Percentiles rank a stretch among this genome's conserved stretches.
Evolutionary conservation across 2,329 filamentous ascomycete genomes (phyloP).

Genomic region (Diaporthe australafricana): DNA sequence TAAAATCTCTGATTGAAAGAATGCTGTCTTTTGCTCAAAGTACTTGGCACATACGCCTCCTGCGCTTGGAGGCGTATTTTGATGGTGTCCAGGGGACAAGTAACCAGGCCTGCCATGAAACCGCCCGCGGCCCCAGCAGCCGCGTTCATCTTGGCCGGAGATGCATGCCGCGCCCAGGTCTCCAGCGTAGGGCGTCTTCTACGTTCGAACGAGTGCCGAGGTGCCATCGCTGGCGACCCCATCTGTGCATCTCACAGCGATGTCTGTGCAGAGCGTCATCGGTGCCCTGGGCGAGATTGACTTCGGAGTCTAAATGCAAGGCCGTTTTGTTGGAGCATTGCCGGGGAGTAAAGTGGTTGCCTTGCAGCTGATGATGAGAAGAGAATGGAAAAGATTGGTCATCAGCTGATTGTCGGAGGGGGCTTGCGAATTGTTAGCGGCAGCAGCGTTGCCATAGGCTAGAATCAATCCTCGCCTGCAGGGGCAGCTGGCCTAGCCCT

Average conservation of each 20-base stretch:
- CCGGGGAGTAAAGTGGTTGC: neutral
- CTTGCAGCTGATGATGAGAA: neutral
- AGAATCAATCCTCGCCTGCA: neutral
- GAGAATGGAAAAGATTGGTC: neutral
- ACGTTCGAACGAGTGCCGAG: neutral
- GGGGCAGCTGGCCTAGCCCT: neutral
- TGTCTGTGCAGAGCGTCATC: neutral
- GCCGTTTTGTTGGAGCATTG: neutral
- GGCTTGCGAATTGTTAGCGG: neutral
- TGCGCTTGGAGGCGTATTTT: constrained; percentile 98
- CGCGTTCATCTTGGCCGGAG: constrained; percentile 79
- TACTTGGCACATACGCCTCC: constrained; percentile 72
- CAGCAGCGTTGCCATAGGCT: neutral
- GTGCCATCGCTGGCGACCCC: neutral
- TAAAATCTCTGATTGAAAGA: constrained; percentile 73
- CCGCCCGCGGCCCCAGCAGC: constrained; percentile 89
- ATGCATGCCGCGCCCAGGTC: constrained; percentile 66
- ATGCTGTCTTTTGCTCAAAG: constrained; percentile 60
- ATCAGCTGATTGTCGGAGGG: neutral
- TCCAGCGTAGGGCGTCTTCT: constrained; percentile 50
- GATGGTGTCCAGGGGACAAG: constrained; percentile 97
- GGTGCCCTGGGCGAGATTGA: neutral
- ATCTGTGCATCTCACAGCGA: neutral
- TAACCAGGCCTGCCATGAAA: constrained; percentile 92
- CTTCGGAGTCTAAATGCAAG: neutral